Evolutionary conservation across 2,329 filamentous ascomycete species (phyloP).

Genomic region (Penicillium palitans): DNA sequence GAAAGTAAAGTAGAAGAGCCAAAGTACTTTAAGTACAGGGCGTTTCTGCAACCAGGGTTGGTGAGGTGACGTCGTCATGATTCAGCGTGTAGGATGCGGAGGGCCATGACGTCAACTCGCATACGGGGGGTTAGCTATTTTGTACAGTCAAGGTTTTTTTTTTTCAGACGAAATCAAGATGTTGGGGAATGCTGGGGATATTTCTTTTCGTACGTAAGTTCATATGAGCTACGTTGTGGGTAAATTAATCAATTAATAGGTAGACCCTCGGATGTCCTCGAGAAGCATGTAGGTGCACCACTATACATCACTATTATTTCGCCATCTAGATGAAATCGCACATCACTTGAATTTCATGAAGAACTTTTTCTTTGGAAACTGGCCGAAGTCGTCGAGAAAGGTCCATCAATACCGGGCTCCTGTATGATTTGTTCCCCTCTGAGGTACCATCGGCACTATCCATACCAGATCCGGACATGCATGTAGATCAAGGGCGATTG

Average conservation of each 20-base stretch:
- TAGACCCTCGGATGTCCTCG: background rate
- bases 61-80: constrained; percentile 14
- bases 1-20: background rate
- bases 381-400: background rate
- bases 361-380: background rate
- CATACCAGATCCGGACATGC: background rate
- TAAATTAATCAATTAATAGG: background rate
- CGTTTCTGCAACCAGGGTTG: constrained; percentile 5
- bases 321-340: background rate
- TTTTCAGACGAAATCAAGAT: background rate
- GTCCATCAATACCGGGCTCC: background rate
- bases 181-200: background rate
- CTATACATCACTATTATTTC: background rate
- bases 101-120: constrained; percentile 12
- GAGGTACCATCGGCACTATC: background rate
- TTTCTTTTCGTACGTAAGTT: background rate
- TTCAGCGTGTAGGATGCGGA: constrained; percentile 6
- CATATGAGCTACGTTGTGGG: background rate
- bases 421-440: background rate
- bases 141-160: background rate
- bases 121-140: background rate
- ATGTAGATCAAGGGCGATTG: background rate
- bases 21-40: constrained; percentile 4
- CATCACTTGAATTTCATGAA: background rate
- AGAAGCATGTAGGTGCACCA: background rate